These are phyloP conservation scores for Thalassiosira profunda DNA, from an alignment of 108 stramenopile species.

Conservation along the genomic window DNA sequence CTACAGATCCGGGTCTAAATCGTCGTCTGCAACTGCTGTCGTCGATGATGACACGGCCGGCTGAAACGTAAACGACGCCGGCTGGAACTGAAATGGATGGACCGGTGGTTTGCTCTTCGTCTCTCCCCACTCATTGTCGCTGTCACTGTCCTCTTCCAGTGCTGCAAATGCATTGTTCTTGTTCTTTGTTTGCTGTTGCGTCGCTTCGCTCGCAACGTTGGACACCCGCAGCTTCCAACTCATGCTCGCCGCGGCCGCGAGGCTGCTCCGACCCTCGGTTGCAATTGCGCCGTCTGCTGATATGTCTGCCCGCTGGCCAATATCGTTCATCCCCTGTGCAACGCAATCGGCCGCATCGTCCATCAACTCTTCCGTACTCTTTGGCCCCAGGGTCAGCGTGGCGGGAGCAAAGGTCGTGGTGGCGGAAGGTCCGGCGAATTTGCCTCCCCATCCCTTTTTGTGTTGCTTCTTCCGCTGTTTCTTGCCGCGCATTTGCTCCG, in stretches of 20 bases:
- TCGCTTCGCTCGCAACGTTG: background rate
- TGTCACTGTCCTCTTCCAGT: slow-evolving; percentile 41
- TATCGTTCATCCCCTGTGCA: slow-evolving; percentile 30
- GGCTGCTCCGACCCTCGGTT: slow-evolving; percentile 29
- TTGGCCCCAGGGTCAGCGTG: slow-evolving; percentile 36
- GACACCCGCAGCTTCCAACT: slow-evolving; percentile 22
- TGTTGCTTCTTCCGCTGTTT: slow-evolving; percentile 17
- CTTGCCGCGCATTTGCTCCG: slow-evolving; percentile 21
- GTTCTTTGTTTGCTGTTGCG: too few species aligned
- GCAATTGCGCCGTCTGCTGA: background rate
- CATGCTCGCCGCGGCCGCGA: slow-evolving; percentile 28
- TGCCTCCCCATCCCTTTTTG: slow-evolving; percentile 27
- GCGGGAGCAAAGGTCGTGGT: slow-evolving; percentile 17
- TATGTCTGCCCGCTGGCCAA: slow-evolving; percentile 23
- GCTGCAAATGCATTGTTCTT: slow-evolving; percentile 46
- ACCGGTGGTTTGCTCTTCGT: background rate
- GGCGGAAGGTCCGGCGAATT: slow-evolving; percentile 10
- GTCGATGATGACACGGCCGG: too few species aligned
- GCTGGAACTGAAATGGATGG: slow-evolving; percentile 41
- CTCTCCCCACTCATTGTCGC: slow-evolving; percentile 34
- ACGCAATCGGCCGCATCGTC: slow-evolving; percentile 45
- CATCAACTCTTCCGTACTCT: slow-evolving; percentile 43
- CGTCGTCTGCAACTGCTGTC: slow-evolving; percentile 14
- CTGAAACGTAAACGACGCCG: slow-evolving; percentile 41
- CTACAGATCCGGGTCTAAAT: slow-evolving; percentile 42